These are phyloP conservation scores for Solanum etuberosum DNA, from an alignment of 257 asterid species.

Conservation along the genomic window DNA sequence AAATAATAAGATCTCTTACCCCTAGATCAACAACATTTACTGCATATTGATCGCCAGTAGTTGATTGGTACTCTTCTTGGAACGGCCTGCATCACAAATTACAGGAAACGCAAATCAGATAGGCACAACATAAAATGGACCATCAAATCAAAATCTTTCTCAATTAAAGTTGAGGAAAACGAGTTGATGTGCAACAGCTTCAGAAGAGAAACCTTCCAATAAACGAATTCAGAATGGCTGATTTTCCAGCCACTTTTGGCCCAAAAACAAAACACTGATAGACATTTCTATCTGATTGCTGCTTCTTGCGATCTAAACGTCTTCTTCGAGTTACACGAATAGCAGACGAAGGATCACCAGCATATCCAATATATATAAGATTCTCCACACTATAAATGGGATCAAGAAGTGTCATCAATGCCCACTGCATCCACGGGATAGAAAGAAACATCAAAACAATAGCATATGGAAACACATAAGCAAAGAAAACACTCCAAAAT, in stretches of 20 bases:
- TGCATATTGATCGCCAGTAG: constrained; percentile 48
- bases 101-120: not conserved
- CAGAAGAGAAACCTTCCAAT: constrained; percentile 51
- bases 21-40: constrained; percentile 57
- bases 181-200: not conserved
- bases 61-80: constrained; percentile 60
- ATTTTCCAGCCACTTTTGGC: constrained; percentile 84
- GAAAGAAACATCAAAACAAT: not conserved
- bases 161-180: not conserved
- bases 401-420: constrained; percentile 88
- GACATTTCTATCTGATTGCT: constrained; percentile 68
- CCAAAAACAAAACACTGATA: constrained; percentile 92
- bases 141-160: not conserved
- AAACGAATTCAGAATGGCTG: constrained; percentile 72
- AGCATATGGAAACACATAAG: not conserved
- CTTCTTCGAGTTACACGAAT: constrained; percentile 79
- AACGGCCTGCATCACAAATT: constrained; percentile 41
- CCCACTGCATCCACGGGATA: constrained; percentile 52
- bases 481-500: not conserved
- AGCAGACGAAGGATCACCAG: constrained; percentile 77
- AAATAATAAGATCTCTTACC: constrained; percentile 21
- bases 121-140: not conserved
- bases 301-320: constrained; percentile 85
- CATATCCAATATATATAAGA: constrained; percentile 83
- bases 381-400: constrained; percentile 72